phyloP scores from a whole-genome alignment of 176 grass and related monocot genomes.

The Oryza officinalis region DNA sequence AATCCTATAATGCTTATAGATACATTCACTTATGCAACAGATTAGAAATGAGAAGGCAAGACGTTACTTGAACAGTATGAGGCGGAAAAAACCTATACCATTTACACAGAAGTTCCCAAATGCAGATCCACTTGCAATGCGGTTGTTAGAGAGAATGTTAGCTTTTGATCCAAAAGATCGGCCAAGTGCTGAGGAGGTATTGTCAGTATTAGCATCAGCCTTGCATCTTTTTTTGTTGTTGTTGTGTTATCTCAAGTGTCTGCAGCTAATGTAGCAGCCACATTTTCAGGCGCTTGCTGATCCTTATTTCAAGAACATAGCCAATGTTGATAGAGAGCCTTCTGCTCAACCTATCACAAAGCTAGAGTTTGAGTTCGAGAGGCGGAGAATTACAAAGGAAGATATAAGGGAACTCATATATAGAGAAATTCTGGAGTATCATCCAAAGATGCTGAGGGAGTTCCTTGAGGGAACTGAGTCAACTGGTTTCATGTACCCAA shows the following conservation, averaged over 20 bases:
- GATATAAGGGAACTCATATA: constrained; percentile 96
- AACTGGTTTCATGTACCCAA: constrained; percentile 96
- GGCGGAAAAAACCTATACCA: constrained; percentile 69
- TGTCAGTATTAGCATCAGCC: background rate
- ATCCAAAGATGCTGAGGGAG: constrained; percentile 90
- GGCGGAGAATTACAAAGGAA: constrained; percentile 86
- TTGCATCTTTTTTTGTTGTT: background rate
- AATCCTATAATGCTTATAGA: constrained; percentile 13
- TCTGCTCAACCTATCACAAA: constrained; percentile 84
- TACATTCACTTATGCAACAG: constrained; percentile 40
- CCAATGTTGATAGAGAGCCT: constrained; percentile 88
- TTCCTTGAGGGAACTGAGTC: constrained; percentile 76
- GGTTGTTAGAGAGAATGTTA: constrained; percentile 80
- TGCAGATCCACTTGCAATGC: constrained; percentile 71
- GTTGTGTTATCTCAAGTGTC: constrained; percentile 25
- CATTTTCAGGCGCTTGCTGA: constrained; percentile 79
- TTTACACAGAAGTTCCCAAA: constrained; percentile 83
- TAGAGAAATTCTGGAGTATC: constrained; percentile 95
- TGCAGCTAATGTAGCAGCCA: constrained; percentile 32
- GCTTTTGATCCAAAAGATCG: constrained; percentile 97
- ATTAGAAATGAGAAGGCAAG: constrained; percentile 96
- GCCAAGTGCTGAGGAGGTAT: constrained; percentile 88
- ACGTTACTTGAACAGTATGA: constrained; percentile 89
- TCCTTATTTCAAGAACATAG: constrained; percentile 96
- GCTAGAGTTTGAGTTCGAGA: constrained; percentile 96